Evolutionary conservation across 2,329 filamentous ascomycete species (phyloP), one percentile per base, ranked within the genome.

Genomic region (Intubia oerlemansii): DNA sequence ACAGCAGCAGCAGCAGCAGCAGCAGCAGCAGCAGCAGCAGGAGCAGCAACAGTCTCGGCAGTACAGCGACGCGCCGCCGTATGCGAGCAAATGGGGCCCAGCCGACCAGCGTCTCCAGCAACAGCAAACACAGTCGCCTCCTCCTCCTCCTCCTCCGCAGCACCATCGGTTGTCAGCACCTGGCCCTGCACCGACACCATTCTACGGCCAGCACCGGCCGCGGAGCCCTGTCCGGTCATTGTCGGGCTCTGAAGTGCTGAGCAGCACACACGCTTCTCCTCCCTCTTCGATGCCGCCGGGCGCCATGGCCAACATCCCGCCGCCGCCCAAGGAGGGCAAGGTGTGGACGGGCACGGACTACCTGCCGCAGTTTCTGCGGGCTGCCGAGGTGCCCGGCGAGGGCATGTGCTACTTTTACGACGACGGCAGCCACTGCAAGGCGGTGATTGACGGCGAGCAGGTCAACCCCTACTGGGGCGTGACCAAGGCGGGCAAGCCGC

Each of bases 391-490:
- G 4, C 67, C 74, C 0, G 79, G 78, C 7, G 77, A 88, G 48
- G 80, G 79, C 3, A 48, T 76, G 41, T 88, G 78, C 52, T 88
- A 81, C 44, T 73, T 88, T 36, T 88, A 88, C 45, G 79, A 85
- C 37, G 80, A 90, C 44, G 78, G 77, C 17, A 76, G 70, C 30
- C 73, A 79, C 45, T 85, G 77, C 53, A 80, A 77, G 41, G 79
- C 77, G 21, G 57, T 77, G 17, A 84, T 91, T 37, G 79, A 91
- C 41, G 82, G 82, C 12, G 78, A 91, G 45, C 61, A 62, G 1
- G 81, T 92, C 29, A 92, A 91, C 45, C 79, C 82, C 2, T 78
- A 80, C 39, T 92, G 84, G 84, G 82, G 84, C 11, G 71, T 91
- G 8, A 92, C 84, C 20, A 92, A 92, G 52, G 82, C 84, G 3